phyloP scores from a whole-genome alignment of 31 red algal species.

The Endocladia muricata region DNA sequence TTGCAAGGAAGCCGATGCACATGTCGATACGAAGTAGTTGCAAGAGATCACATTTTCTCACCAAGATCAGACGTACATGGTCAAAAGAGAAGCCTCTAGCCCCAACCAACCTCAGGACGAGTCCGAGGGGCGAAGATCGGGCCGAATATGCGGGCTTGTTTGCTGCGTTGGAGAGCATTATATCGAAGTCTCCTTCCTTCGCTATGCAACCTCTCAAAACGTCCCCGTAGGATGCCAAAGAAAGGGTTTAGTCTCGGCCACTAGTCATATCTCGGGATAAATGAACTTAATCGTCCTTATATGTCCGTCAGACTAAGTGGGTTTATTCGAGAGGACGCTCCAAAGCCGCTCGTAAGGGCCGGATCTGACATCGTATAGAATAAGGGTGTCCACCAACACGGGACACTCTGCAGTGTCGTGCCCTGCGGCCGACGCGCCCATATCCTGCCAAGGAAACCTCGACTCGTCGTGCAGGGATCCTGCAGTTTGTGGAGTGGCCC shows the following conservation, averaged over 20 bases:
- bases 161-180: slow-evolving; percentile 4
- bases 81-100: slow-evolving; percentile 30
- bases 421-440: neutral
- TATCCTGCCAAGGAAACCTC: no score
- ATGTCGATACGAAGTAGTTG: slow-evolving; percentile 49
- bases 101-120: slow-evolving; percentile 43
- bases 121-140: slow-evolving; percentile 38
- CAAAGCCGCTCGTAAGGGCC: neutral
- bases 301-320: neutral
- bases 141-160: slow-evolving; percentile 48
- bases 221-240: neutral
- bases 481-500: no score
- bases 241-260: neutral
- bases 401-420: neutral
- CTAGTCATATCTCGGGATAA: neutral
- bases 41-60: slow-evolving; percentile 28
- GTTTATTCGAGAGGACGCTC: neutral
- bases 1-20: slow-evolving; percentile 48
- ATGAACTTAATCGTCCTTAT: neutral
- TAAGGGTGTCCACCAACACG: neutral
- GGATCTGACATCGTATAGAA: neutral
- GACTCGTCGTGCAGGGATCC: no score
- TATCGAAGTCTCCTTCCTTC: slow-evolving; percentile 12
- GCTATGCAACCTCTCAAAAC: neutral
- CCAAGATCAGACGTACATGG: slow-evolving; percentile 28